Evolutionary conservation across 345 rosid species (phyloP), one percentile per base, ranked within the genome.

Genomic region (Streptanthus diversifolius): DNA sequence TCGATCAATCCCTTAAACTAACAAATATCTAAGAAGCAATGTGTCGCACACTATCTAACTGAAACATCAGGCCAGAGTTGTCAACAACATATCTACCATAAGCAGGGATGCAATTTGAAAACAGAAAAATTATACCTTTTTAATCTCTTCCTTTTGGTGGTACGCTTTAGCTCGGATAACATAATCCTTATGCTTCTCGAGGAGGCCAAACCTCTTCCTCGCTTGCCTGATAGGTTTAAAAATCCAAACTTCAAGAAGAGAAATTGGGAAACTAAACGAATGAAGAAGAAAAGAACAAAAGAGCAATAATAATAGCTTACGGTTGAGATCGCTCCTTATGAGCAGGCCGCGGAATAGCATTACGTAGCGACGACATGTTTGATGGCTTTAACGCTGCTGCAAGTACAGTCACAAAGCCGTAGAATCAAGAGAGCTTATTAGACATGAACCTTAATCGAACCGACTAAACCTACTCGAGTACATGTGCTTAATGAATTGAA

Each of bases 151-250:
- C 77, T 93, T 88, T 57, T 81, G 65, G 82, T 90, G 97, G 71
- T 40, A 89, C 17, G 88, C 88, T 64, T 79, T 83, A 0, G 96
- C 98, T 41, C 95, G 90, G 68, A 82, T 74, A 27, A 84, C 82
- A 83, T 93, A 93, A 79, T 93, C 98, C 80, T 91, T 91, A 74
- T 93, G 98, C 77, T 93, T 91, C 79, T 93, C 97, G 13, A 89
- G 95, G 39, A 91, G 74, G 22, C 97, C 98, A 55, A 79, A 88
- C 69, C 52, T 89, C 79, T 83, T 88, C 86, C 95, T 86, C 44
- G 88, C 79, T 15, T 84, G 77, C 52, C 98, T 91, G 74, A 40
- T 44, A 7, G 14, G 39, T 27, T 9, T 6, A 35, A 37, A 68
- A 13, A 51, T 14, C 13, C 32, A 64, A 61, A 54, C 35, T 35